Conservation (phyloP, 768 basidiomycete genomes). For the Coprinopsis strossmayeri region DNA sequence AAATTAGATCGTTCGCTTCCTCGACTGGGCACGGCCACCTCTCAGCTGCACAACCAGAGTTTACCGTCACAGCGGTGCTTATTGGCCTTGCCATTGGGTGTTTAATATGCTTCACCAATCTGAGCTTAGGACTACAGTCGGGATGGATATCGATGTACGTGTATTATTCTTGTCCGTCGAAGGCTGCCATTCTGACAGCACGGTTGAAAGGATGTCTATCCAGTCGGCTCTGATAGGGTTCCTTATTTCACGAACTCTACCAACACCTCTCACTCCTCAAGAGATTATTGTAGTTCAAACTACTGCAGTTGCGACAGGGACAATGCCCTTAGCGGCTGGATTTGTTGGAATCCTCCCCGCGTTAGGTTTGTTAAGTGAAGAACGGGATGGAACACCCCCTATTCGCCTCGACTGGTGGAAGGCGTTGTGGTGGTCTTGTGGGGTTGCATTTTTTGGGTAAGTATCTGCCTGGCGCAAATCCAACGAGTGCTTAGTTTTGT, state of each 20-base stretch:
- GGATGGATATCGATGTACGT: slow-evolving; percentile 86
- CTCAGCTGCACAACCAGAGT: slow-evolving; percentile 30
- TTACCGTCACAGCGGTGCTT: slow-evolving; percentile 52
- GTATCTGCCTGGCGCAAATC: slow-evolving; percentile 1
- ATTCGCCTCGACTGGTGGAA: slow-evolving; percentile 68
- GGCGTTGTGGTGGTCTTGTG: slow-evolving; percentile 81
- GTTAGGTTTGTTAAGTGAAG: slow-evolving; percentile 66
- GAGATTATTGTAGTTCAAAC: slow-evolving; percentile 94
- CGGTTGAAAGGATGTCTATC: slow-evolving; percentile 74
- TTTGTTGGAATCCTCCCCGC: slow-evolving; percentile 95
- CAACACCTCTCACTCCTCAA: slow-evolving; percentile 74
- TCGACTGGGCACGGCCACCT: slow-evolving; percentile 1
- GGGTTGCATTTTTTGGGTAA: slow-evolving; percentile 90
- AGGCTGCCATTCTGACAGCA: neutral
- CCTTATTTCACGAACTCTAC: slow-evolving; percentile 70
- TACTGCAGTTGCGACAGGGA: slow-evolving; percentile 90
- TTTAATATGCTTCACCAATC: slow-evolving; percentile 86
- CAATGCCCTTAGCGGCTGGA: slow-evolving; percentile 78
- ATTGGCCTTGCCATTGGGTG: slow-evolving; percentile 83
- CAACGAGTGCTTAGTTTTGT: slow-evolving; percentile 6
- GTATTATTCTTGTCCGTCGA: too few species aligned
- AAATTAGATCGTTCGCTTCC: slow-evolving; percentile 3
- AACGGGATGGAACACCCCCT: slow-evolving; percentile 70
- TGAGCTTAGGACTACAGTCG: slow-evolving; percentile 82
- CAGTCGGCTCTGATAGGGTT: slow-evolving; percentile 93